Evolutionary conservation across 1,139 yeast species (phyloP).

Genomic region (Lodderomyces oxycetoniae): DNA sequence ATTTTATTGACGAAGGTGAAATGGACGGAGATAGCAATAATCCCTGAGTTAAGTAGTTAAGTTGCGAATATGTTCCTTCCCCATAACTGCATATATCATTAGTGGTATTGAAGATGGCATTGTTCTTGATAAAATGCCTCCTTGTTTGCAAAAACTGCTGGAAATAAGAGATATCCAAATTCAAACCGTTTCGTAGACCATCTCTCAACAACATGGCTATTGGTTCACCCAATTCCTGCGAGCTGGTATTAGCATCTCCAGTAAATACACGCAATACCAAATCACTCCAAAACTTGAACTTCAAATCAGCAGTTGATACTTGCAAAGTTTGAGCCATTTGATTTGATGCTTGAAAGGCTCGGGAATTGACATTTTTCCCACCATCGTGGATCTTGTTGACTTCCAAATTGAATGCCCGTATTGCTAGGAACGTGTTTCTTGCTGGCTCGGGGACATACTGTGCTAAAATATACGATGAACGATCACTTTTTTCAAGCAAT

Average conservation of each 20-base stretch:
- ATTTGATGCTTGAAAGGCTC: constrained; percentile 26
- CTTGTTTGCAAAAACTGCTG: constrained; percentile 62
- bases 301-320: constrained; percentile 45
- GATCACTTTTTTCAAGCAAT: constrained; percentile 45
- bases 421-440: constrained; percentile 62
- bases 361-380: constrained; percentile 32
- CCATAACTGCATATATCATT: constrained; percentile 72
- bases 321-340: constrained; percentile 35
- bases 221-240: constrained; percentile 54
- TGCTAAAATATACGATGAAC: constrained; percentile 62
- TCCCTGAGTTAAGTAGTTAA: constrained; percentile 65
- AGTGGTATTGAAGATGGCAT: constrained; percentile 41
- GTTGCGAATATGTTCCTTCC: constrained; percentile 74
- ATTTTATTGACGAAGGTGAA: constrained; percentile 51
- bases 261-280: constrained; percentile 39
- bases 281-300: constrained; percentile 62
- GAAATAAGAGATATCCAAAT: constrained; percentile 51
- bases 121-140: constrained; percentile 43
- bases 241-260: constrained; percentile 31
- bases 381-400: constrained; percentile 55
- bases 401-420: constrained; percentile 66
- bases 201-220: constrained; percentile 55
- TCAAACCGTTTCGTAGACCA: constrained; percentile 44
- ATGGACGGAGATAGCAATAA: constrained; percentile 53
- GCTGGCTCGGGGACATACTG: constrained; percentile 69